Conservation (phyloP, 495 filamentous ascomycete species). For the Neurospora sp. region DNA sequence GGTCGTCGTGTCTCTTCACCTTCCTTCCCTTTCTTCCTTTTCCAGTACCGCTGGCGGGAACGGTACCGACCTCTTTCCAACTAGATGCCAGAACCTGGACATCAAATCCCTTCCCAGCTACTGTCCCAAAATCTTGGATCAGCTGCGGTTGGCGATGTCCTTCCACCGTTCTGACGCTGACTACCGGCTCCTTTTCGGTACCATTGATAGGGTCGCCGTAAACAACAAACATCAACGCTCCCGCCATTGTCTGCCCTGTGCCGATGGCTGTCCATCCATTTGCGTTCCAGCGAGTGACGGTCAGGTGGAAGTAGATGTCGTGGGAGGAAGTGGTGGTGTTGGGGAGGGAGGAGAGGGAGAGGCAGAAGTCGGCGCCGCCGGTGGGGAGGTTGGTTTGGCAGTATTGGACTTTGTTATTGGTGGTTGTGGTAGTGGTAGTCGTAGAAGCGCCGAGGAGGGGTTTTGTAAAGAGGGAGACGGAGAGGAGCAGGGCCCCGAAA, state of each 20-base stretch:
- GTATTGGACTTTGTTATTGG: slow-evolving; percentile 11
- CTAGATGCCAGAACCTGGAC: neutral
- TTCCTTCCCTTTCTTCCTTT: neutral
- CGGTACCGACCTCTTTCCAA: neutral
- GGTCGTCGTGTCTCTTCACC: slow-evolving; percentile 4
- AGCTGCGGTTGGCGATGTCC: slow-evolving; percentile 16
- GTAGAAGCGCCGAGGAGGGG: neutral
- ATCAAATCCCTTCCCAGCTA: neutral
- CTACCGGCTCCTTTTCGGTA: slow-evolving; percentile 4
- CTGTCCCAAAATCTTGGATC: neutral
- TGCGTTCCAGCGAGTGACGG: slow-evolving; percentile 6
- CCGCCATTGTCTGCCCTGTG: slow-evolving; percentile 17
- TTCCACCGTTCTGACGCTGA: slow-evolving; percentile 19
- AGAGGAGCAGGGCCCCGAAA: neutral
- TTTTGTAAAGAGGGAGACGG: neutral
- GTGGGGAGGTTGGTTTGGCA: slow-evolving; percentile 12
- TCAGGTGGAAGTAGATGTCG: slow-evolving; percentile 15
- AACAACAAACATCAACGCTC: slow-evolving; percentile 22
- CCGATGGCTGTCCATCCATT: slow-evolving; percentile 24
- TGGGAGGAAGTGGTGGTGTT: slow-evolving; percentile 14
- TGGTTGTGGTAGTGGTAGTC: neutral
- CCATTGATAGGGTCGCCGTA: slow-evolving; percentile 17
- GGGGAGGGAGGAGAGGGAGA: slow-evolving; percentile 7
- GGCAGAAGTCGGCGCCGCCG: slow-evolving; percentile 18
- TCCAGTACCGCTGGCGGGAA: neutral